Percentiles rank a stretch among this genome's conserved stretches.
Conservation (phyloP, 805 yeast genomes). For the Saturnispora serradocipensis region DNA sequence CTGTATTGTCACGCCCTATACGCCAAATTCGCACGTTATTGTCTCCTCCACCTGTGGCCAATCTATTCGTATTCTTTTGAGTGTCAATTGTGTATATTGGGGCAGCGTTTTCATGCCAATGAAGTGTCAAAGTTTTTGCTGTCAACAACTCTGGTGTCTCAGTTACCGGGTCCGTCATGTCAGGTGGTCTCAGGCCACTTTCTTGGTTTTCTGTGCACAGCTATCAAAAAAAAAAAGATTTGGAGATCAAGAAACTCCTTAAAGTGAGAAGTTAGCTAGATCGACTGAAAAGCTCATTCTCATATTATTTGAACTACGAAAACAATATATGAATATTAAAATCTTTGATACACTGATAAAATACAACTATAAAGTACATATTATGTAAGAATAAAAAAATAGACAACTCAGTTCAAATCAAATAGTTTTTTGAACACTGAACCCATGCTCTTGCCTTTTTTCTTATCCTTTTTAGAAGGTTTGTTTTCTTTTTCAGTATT, state of each 20-base stretch:
- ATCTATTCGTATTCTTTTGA: constrained; percentile 35
- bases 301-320: neutral
- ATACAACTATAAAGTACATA: neutral
- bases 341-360: neutral
- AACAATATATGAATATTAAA: neutral
- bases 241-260: neutral
- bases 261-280: neutral
- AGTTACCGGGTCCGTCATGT: neutral
- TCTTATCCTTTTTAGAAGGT: neutral
- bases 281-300: neutral
- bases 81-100: constrained; percentile 64
- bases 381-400: neutral
- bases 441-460: constrained; percentile 8
- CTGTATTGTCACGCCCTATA: constrained; percentile 13
- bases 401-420: constrained; percentile 16
- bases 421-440: constrained; percentile 22
- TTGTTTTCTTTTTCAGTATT: neutral
- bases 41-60: constrained; percentile 94
- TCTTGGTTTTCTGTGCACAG: neutral
- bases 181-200: neutral
- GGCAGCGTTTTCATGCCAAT: constrained; percentile 68
- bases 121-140: constrained; percentile 45
- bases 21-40: constrained; percentile 60
- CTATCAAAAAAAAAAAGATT: neutral
- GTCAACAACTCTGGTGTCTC: constrained; percentile 13